These are phyloP conservation scores for Fagopyrum homotropicum DNA, from an alignment of 148 eudicot species.

Conservation along the genomic window DNA sequence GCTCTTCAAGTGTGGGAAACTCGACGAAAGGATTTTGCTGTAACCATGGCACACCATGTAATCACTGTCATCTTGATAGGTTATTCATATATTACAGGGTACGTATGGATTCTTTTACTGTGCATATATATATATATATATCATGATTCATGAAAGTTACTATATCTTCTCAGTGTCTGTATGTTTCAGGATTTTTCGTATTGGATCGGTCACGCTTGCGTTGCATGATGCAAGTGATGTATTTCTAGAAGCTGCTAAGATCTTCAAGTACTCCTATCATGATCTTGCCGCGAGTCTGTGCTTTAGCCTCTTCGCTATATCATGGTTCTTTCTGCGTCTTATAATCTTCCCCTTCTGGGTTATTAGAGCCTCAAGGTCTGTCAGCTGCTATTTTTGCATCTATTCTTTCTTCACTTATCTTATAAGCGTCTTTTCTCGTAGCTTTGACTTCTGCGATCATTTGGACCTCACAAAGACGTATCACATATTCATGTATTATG, in stretches of 20 bases:
- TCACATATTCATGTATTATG: slow-evolving; percentile 42
- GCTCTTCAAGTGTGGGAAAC: slow-evolving; percentile 96
- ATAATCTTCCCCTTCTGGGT: slow-evolving; percentile 81
- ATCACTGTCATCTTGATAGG: slow-evolving; percentile 75
- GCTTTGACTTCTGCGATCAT: slow-evolving; percentile 40
- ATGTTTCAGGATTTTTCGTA: slow-evolving; percentile 54
- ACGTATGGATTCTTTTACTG: slow-evolving; percentile 8
- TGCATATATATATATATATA: too few species aligned
- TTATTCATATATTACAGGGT: slow-evolving; percentile 72
- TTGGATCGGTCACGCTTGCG: slow-evolving; percentile 73
- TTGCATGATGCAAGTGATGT: slow-evolving; percentile 95
- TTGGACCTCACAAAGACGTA: slow-evolving; percentile 51
- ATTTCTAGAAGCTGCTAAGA: slow-evolving; percentile 88
- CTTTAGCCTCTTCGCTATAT: slow-evolving; percentile 82
- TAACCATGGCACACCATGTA: slow-evolving; percentile 95
- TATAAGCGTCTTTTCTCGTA: slow-evolving; percentile 24
- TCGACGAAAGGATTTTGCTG: slow-evolving; percentile 83
- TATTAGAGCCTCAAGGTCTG: slow-evolving; percentile 74
- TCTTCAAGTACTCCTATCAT: slow-evolving; percentile 80
- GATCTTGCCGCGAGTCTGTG: slow-evolving; percentile 79
- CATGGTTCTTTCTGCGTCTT: slow-evolving; percentile 83
- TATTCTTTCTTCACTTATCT: background rate
- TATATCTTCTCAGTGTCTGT: background rate
- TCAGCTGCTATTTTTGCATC: too few species aligned
- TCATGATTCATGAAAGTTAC: background rate